phyloP scores from a whole-genome alignment of 495 filamentous ascomycete genomes.

The Poronia punctata region DNA sequence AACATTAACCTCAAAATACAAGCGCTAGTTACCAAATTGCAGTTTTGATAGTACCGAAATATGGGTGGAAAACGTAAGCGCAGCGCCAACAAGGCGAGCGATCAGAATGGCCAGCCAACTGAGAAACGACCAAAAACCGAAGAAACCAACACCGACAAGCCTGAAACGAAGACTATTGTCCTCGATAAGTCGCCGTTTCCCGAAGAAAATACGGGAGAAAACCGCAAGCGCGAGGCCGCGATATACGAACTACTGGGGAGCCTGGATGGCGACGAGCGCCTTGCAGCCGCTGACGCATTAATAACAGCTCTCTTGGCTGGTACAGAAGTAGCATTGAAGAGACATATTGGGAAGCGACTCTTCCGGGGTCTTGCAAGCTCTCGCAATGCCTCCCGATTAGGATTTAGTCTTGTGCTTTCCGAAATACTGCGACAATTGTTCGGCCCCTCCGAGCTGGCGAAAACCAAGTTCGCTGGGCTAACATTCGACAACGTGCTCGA shows the following conservation, averaged over 20 bases:
- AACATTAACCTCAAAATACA: no score
- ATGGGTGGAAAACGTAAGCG: conserved; percentile 36
- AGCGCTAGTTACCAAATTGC: no score
- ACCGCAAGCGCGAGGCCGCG: conserved; percentile 40
- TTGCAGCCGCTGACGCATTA: conserved; percentile 44
- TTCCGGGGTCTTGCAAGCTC: conserved; percentile 86
- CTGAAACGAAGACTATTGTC: conserved; percentile 19
- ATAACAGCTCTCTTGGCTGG: conserved; percentile 37
- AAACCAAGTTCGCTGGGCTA: conserved; percentile 40
- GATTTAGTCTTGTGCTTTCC: conserved; percentile 85
- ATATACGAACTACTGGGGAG: conserved; percentile 48
- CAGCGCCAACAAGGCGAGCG: conserved; percentile 24
- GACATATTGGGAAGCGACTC: conserved; percentile 56
- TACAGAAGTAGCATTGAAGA: conserved; percentile 37
- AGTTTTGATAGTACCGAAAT: no score
- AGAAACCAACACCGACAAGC: conserved; percentile 17
- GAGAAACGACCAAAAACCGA: conserved; percentile 39
- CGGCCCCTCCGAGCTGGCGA: conserved; percentile 34
- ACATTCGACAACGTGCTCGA: conserved; percentile 51
- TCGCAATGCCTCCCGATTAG: conserved; percentile 78
- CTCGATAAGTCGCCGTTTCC: conserved; percentile 39
- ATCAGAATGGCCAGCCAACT: conserved; percentile 26
- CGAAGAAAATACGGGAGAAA: conserved; percentile 33
- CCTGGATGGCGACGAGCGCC: conserved; percentile 42
- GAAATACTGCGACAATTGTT: conserved; percentile 67